Base-by-base conservation (phyloP, 768 basidiomycete genomes). In the Infundibulicybe gibba region DNA sequence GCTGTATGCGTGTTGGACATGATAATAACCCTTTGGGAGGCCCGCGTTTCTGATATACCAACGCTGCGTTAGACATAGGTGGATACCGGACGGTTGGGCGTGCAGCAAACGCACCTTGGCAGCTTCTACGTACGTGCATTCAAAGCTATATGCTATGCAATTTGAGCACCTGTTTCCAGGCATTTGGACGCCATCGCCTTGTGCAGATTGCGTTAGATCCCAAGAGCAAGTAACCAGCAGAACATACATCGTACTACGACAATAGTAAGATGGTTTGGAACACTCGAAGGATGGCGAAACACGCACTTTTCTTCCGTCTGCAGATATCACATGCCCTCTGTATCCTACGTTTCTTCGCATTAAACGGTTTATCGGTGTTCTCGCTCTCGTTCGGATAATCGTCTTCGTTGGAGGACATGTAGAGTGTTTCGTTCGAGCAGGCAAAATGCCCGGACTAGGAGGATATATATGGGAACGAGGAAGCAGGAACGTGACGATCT, bases 241-340 rank as follows among this genome's bases (percentile, higher is more conserved):
- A 8, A 45, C 80, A 65, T 66, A 83, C 85, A 88, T 65, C 85
- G 74, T 62, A 88, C 85, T 84, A 49, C 19, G 34, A 17, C 54
- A 43, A 49, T 30, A 38, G 49, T 43, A 47, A 53, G 51, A 17
- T 8, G 4, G 25, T 40, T 39, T 41, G 39, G n/a, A 8, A 11
- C 20, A 16, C 31, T n/a, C 48, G 41, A 12, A 41, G 34, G 6
- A 34, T n/a, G 32, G 25, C 20, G 14, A 34, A 19, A 45, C 14
- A 64, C 79, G 51, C 48, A 85, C 88, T 83, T 68, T 94, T 94
- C 74, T 91, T 92, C 48, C 87, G 72, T 32, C 90, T 72, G 59
- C 90, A 93, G 0, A 83, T 76, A 57, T 92, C 90, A 59, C 90
- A 93, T 6, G 89, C 89, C 21, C 89, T 67, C 63, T 88, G 85